These are phyloP conservation scores for Psilocybe subaeruginosa DNA, from an alignment of 768 basidiomycete genomes.

Conservation along the genomic window DNA sequence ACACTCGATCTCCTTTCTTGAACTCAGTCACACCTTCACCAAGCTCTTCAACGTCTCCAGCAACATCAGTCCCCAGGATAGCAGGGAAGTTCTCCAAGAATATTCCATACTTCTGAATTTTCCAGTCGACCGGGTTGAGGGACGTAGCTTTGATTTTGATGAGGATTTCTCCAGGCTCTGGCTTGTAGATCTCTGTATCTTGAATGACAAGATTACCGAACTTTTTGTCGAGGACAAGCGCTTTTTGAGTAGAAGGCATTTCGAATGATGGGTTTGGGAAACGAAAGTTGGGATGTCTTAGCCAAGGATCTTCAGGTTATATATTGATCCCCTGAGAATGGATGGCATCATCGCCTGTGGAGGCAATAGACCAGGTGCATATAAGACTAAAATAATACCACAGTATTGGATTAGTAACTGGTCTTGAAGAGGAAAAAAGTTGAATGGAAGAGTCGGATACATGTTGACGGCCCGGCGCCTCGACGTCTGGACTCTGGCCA, in stretches of 20 bases:
- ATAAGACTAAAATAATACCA: too few species aligned
- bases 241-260: neutral
- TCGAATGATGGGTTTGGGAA: neutral
- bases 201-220: conserved; percentile 22
- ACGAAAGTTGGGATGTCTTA: neutral
- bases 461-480: too few species aligned
- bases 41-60: conserved; percentile 54
- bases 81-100: conserved; percentile 39
- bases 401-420: too few species aligned
- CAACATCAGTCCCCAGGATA: conserved; percentile 50
- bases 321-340: too few species aligned
- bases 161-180: conserved; percentile 43
- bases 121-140: conserved; percentile 53
- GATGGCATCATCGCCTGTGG: too few species aligned
- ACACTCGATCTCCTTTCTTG: conserved; percentile 58
- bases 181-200: conserved; percentile 24
- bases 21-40: conserved; percentile 55
- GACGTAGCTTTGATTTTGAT: conserved; percentile 42
- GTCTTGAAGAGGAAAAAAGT: too few species aligned
- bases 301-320: too few species aligned
- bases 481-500: too few species aligned
- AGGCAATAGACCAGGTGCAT: too few species aligned
- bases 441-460: too few species aligned
- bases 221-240: conserved; percentile 17
- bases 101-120: conserved; percentile 27